Evolutionary conservation across 1,284 basidiomycete species (phyloP).

Genomic region (Agroathelia rolfsii): DNA sequence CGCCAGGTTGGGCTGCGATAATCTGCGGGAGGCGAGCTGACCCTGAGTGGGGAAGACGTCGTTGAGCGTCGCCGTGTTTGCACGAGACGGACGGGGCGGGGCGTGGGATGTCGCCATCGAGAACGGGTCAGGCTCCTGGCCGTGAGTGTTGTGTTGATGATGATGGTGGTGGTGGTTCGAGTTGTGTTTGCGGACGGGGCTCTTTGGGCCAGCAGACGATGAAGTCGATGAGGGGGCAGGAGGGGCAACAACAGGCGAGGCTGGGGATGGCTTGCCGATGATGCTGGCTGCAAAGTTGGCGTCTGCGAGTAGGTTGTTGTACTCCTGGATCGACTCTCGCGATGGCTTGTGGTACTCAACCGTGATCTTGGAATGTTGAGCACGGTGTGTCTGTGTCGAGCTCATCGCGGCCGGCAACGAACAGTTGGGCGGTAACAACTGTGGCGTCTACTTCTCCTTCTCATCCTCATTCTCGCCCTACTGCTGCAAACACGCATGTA

Average conservation of each 20-base stretch:
- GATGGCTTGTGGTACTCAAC: too few relatives aligned
- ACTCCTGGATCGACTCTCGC: slow-evolving; percentile 26
- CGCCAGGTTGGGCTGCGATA: slow-evolving; percentile 37
- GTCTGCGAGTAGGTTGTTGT: slow-evolving; percentile 30
- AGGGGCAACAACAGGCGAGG: slow-evolving; percentile 26
- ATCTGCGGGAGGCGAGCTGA: slow-evolving; percentile 34
- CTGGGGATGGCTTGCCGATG: slow-evolving; percentile 23
- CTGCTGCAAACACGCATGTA: too few relatives aligned
- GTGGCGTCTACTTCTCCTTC: too few relatives aligned
- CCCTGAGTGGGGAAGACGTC: slow-evolving; percentile 43
- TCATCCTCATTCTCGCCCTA: too few relatives aligned
- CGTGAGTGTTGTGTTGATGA: neutral
- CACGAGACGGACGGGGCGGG: slow-evolving; percentile 68
- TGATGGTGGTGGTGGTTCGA: slow-evolving; percentile 21
- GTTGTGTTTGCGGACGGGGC: slow-evolving; percentile 24
- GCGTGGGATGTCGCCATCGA: slow-evolving; percentile 36
- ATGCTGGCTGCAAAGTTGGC: slow-evolving; percentile 25
- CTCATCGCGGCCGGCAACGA: too few relatives aligned
- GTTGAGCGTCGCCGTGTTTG: slow-evolving; percentile 69
- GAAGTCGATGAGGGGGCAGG: slow-evolving; percentile 21
- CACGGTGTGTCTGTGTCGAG: too few relatives aligned
- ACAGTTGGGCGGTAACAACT: too few relatives aligned
- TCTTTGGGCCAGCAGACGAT: slow-evolving; percentile 27
- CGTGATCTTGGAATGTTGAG: slow-evolving; percentile 63
- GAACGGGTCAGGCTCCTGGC: slow-evolving; percentile 14